These are phyloP conservation scores for Fusarium subglutinans DNA, from an alignment of 2,329 filamentous ascomycete genomes.

Conservation along the genomic window DNA sequence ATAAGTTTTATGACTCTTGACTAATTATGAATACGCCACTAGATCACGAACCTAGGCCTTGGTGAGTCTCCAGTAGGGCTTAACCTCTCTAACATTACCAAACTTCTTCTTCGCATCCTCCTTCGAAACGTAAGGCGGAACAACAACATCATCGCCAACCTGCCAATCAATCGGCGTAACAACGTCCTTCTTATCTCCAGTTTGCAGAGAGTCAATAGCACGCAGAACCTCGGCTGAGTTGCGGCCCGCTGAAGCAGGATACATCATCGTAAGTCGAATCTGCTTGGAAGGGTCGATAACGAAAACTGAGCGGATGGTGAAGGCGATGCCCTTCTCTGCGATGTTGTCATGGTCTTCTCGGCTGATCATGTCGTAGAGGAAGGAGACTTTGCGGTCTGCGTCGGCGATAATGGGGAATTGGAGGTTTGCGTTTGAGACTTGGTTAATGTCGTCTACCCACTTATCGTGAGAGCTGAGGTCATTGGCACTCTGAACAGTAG, in stretches of 20 bases:
- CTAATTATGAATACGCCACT: neutral
- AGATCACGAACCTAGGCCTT: neutral
- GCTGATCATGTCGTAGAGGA: constrained; percentile 61
- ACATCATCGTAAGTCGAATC: constrained; percentile 89
- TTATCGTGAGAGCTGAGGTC: constrained; percentile 7
- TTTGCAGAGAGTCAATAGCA: constrained; percentile 80
- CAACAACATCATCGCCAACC: constrained; percentile 88
- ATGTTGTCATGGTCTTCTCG: constrained; percentile 83
- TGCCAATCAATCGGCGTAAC: constrained; percentile 91
- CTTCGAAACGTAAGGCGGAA: constrained; percentile 81
- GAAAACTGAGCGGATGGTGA: constrained; percentile 94
- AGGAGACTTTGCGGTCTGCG: constrained; percentile 7
- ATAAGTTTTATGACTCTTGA: neutral
- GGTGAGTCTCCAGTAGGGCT: constrained; percentile 78
- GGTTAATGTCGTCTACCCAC: constrained; percentile 13
- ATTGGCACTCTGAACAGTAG: neutral
- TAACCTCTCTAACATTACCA: constrained; percentile 74
- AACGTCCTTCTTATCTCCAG: constrained; percentile 85
- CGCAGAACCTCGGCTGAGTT: constrained; percentile 81
- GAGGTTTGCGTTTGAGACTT: constrained; percentile 10
- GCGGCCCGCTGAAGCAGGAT: constrained; percentile 87
- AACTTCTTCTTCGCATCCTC: constrained; percentile 89
- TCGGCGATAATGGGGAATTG: constrained; percentile 20
- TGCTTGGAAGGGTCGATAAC: constrained; percentile 93
- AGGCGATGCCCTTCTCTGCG: constrained; percentile 81